These are phyloP conservation scores for Bipolaris cookei DNA, from an alignment of 2,329 filamentous ascomycete species.

Conservation along the genomic window DNA sequence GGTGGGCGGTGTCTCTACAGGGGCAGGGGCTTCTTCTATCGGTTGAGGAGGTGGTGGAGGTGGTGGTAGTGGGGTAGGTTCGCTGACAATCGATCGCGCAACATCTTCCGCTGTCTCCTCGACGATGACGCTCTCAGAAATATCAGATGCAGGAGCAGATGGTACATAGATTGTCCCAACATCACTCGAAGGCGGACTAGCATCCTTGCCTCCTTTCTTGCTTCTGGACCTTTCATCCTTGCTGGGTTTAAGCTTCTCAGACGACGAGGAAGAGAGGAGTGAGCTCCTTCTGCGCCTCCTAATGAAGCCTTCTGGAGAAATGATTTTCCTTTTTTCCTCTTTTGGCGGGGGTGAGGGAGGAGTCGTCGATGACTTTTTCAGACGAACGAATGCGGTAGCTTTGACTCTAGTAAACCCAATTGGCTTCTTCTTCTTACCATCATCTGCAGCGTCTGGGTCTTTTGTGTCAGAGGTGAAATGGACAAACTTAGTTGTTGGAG, in stretches of 20 bases:
- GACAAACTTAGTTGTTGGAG: constrained; percentile 42
- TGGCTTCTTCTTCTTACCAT: constrained; percentile 40
- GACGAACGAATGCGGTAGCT: constrained; percentile 41
- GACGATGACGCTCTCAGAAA: constrained; percentile 18
- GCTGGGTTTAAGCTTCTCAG: constrained; percentile 33
- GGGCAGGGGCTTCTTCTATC: constrained; percentile 6
- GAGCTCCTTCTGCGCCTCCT: constrained; percentile 34
- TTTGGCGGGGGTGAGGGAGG: constrained; percentile 28
- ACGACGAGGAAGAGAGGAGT: constrained; percentile 25
- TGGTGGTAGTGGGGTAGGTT: constrained; percentile 3
- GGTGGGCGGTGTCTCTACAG: background rate
- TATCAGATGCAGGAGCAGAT: constrained; percentile 15
- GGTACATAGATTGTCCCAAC: constrained; percentile 1
- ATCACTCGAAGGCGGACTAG: constrained; percentile 14
- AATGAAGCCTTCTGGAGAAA: constrained; percentile 20
- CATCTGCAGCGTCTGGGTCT: constrained; percentile 41
- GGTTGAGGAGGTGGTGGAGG: constrained; percentile 10
- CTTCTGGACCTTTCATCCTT: constrained; percentile 38
- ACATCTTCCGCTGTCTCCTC: constrained; percentile 15
- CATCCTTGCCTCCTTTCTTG: constrained; percentile 32
- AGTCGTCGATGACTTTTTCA: constrained; percentile 33
- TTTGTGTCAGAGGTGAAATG: constrained; percentile 50
- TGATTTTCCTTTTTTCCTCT: constrained; percentile 39
- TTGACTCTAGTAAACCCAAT: constrained; percentile 36
- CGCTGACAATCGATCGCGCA: constrained; percentile 5